Conservation (phyloP, 768 basidiomycete genomes). For the Mycena metata region DNA sequence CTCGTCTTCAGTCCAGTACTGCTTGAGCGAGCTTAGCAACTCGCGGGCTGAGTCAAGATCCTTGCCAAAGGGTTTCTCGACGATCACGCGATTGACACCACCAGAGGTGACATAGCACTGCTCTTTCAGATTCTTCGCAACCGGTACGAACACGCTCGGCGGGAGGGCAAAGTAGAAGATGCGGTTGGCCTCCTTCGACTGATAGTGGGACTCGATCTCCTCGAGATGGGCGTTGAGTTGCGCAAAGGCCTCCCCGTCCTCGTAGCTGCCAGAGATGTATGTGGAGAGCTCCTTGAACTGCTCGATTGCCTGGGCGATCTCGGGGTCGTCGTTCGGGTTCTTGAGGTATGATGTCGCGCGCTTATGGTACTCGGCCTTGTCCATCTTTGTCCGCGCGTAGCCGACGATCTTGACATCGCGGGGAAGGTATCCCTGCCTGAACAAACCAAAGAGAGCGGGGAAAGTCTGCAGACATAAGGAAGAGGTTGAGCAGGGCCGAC, state of each 20-base stretch:
- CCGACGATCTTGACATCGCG: constrained; percentile 91
- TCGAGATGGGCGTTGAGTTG: constrained; percentile 81
- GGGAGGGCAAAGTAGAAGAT: constrained; percentile 98
- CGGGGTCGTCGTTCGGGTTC: constrained; percentile 71
- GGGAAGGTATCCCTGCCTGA: constrained; percentile 84
- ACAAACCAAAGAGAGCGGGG: constrained; percentile 94
- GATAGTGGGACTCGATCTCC: constrained; percentile 81
- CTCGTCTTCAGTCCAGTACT: constrained; percentile 95
- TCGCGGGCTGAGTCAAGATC: constrained; percentile 88
- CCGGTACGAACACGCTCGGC: constrained; percentile 95
- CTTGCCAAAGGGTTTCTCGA: constrained; percentile 99
- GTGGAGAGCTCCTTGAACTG: constrained; percentile 86
- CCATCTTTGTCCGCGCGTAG: constrained; percentile 98
- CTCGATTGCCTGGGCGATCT: constrained; percentile 73
- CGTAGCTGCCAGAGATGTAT: constrained; percentile 92
- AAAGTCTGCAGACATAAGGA: constrained; percentile 75
- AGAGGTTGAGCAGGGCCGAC: constrained; percentile 22
- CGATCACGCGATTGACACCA: constrained; percentile 89
- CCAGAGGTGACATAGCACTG: constrained; percentile 80
- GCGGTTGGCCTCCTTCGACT: constrained; percentile 77
- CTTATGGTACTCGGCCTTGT: constrained; percentile 84
- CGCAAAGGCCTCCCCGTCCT: constrained; percentile 84
- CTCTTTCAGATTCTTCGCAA: constrained; percentile 85
- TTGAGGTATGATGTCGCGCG: constrained; percentile 91
- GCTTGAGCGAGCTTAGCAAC: constrained; percentile 83